phyloP scores from a whole-genome alignment of 257 asterid genomes.

The Solanum pimpinellifolium region DNA sequence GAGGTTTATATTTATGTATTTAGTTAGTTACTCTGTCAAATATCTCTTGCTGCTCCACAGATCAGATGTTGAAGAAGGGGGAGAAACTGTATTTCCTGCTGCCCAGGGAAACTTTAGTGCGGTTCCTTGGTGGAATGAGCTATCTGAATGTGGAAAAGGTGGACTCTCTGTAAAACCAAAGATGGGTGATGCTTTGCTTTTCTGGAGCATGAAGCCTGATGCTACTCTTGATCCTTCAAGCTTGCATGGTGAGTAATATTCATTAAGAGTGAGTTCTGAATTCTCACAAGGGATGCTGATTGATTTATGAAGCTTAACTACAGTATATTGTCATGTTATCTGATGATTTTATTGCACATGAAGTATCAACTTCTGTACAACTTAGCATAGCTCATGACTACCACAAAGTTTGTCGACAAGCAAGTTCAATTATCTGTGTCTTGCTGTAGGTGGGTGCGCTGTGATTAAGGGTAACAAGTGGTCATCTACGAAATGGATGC shows the following conservation, averaged over 20 bases:
- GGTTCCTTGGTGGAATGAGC: conserved; percentile 93
- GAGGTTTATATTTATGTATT: not conserved
- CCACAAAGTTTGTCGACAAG: not conserved
- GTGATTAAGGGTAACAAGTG: conserved; percentile 40
- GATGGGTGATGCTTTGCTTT: conserved; percentile 94
- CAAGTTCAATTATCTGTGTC: not conserved
- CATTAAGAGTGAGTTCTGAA: not conserved
- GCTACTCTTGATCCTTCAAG: conserved; percentile 85
- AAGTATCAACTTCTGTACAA: not conserved
- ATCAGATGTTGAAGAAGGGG: conserved; percentile 98
- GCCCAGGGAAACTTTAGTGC: conserved; percentile 77
- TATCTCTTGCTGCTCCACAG: conserved; percentile 21
- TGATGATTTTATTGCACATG: not conserved
- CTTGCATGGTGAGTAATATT: conserved; percentile 69
- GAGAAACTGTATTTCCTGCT: conserved; percentile 95
- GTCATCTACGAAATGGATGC: conserved; percentile 42
- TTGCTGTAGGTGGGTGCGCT: conserved; percentile 29
- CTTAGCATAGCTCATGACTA: not conserved
- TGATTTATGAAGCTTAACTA: not conserved
- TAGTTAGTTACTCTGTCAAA: not conserved
- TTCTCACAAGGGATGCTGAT: not conserved
- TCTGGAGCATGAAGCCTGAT: conserved; percentile 99
- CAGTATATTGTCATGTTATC: not conserved
- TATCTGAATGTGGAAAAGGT: conserved; percentile 87
- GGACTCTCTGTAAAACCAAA: conserved; percentile 93